Evolutionary conservation across 441 rosid species (phyloP).

Genomic region (Daphne laureola): DNA sequence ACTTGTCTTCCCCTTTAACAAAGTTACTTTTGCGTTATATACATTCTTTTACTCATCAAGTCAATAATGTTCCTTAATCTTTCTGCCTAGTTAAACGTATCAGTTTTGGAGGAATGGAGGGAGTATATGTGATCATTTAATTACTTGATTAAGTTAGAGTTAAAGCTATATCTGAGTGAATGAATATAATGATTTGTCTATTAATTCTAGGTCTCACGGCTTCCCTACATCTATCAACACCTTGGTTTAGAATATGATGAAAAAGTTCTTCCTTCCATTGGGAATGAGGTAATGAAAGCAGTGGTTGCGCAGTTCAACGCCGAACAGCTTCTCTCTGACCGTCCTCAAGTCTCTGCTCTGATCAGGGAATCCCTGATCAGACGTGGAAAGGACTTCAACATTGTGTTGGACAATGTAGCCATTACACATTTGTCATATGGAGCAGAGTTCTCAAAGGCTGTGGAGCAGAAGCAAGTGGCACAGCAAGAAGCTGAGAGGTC

Average conservation of each 20-base stretch:
- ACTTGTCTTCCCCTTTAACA: no score
- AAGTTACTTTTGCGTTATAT: no score
- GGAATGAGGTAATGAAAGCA: constrained; percentile 87
- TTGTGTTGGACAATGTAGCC: constrained; percentile 81
- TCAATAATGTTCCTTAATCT: no score
- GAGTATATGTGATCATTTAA: no score
- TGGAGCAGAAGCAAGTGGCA: constrained; percentile 98
- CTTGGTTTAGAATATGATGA: constrained; percentile 95
- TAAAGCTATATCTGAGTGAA: no score
- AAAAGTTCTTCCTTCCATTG: constrained; percentile 93
- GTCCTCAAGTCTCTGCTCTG: constrained; percentile 85
- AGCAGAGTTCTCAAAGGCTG: constrained; percentile 82
- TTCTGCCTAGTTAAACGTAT: no score
- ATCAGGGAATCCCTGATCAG: constrained; percentile 60
- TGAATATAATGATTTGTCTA: neutral
- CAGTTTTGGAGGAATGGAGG: no score
- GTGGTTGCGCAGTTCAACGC: constrained; percentile 98
- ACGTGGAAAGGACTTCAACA: constrained; percentile 86
- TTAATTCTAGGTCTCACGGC: constrained; percentile 40
- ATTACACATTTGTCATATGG: constrained; percentile 94
- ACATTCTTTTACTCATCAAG: no score
- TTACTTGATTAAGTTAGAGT: no score
- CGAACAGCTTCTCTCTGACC: constrained; percentile 93
- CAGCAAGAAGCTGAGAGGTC: constrained; percentile 98
- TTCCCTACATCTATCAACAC: constrained; percentile 74